Conservation (phyloP, 106 monocot genomes). For the Allium fistulosum region DNA sequence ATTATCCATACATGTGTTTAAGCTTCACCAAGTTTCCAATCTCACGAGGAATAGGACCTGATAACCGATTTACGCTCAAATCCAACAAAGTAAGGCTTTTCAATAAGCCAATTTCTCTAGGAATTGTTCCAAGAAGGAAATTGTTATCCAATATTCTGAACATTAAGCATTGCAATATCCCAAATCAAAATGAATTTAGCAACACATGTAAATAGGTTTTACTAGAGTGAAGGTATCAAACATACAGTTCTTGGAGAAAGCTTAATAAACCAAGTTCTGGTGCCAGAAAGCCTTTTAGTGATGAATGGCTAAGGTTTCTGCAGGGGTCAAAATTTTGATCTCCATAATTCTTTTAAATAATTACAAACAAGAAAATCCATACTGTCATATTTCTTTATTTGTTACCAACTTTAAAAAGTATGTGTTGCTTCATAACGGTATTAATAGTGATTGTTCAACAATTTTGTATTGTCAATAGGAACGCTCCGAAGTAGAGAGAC, state of each 20-base stretch:
- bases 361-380: neutral
- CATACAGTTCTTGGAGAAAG: constrained; percentile 76
- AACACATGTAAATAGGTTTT: no score
- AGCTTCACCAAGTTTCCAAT: constrained; percentile 46
- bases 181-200: neutral
- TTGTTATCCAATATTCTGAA: constrained; percentile 67
- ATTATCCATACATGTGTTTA: constrained; percentile 56
- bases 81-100: constrained; percentile 49
- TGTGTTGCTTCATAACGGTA: no score
- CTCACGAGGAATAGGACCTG: constrained; percentile 53
- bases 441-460: no score
- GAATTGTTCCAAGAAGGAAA: constrained; percentile 61
- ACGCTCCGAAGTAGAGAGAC: no score
- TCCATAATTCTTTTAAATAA: neutral
- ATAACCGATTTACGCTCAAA: constrained; percentile 49
- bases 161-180: neutral
- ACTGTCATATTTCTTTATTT: neutral
- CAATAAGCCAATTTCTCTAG: constrained; percentile 68
- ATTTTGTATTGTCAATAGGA: no score
- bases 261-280: constrained; percentile 52
- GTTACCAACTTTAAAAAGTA: neutral
- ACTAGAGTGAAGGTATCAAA: no score
- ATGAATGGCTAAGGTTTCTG: constrained; percentile 71
- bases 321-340: neutral
- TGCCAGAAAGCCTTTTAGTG: constrained; percentile 75